Evolutionary conservation across 108 stramenopile genomes (phyloP).

Genomic region (Cylindrotheca closterium): DNA sequence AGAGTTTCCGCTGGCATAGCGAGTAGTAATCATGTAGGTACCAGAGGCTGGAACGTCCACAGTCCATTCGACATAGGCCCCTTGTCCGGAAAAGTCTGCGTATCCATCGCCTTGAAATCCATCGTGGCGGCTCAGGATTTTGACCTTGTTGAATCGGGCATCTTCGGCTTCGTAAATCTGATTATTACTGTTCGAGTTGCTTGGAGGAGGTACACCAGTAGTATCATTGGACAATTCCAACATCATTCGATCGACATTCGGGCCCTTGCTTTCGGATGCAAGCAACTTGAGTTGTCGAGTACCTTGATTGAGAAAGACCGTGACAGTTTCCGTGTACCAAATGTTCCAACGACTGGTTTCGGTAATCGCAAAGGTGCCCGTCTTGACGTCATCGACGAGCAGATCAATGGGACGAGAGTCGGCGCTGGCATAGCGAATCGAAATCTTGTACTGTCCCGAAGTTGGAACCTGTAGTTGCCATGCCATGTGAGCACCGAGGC

Average conservation of each 20-base stretch:
- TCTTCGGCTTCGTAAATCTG: constrained; percentile 6
- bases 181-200: neutral
- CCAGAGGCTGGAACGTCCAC: constrained; percentile 3
- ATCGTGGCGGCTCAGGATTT: neutral
- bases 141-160: constrained; percentile 4
- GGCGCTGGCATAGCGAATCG: neutral
- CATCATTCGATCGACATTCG: constrained; percentile 14
- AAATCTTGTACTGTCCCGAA: neutral
- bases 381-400: neutral
- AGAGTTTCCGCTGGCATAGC: constrained; percentile 6
- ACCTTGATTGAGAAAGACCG: constrained; percentile 6
- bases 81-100: constrained; percentile 1
- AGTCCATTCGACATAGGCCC: neutral
- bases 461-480: neutral
- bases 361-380: constrained; percentile 4
- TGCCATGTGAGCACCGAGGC: neutral
- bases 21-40: neutral
- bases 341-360: constrained; percentile 8
- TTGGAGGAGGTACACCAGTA: neutral
- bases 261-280: constrained; percentile 8
- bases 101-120: constrained; percentile 11
- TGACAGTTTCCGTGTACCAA: constrained; percentile 19
- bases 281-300: constrained; percentile 3
- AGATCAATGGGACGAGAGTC: neutral
- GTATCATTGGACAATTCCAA: too few species aligned